Percentiles rank a stretch among this genome's conserved stretches.
These are phyloP conservation scores for Solanum chacoense DNA, from an alignment of 305 asterid genomes.

Conservation along the genomic window DNA sequence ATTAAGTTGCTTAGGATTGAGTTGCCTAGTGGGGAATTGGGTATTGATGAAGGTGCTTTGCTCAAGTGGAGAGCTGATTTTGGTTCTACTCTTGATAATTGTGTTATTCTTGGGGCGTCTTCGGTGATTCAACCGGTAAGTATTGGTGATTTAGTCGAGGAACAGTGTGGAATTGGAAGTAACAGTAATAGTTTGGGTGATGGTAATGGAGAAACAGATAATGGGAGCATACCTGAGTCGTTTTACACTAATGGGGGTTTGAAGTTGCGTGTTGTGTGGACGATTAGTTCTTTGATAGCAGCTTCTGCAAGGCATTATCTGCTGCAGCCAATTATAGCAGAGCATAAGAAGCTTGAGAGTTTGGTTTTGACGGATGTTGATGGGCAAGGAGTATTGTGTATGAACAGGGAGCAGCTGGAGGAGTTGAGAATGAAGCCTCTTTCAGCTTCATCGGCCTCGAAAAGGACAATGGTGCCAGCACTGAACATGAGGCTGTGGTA, in stretches of 20 bases:
- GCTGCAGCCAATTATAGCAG: slow-evolving; percentile 77
- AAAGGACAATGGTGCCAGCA: slow-evolving; percentile 55
- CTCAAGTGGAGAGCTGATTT: slow-evolving; percentile 88
- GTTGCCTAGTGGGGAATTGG: slow-evolving; percentile 87
- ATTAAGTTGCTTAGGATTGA: slow-evolving; percentile 65
- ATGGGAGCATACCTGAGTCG: slow-evolving; percentile 84
- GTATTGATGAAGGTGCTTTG: slow-evolving; percentile 70
- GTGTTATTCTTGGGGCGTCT: slow-evolving; percentile 87
- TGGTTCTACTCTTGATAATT: slow-evolving; percentile 83
- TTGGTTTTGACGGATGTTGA: slow-evolving; percentile 75
- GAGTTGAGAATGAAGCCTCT: slow-evolving; percentile 94
- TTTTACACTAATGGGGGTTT: slow-evolving; percentile 89
- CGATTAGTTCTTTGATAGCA: slow-evolving; percentile 88
- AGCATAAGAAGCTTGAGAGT: slow-evolving; percentile 67
- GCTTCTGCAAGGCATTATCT: slow-evolving; percentile 96
- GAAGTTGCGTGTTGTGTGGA: slow-evolving; percentile 93
- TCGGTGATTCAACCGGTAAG: slow-evolving; percentile 23
- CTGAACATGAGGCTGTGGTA: slow-evolving; percentile 42
- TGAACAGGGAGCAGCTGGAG: slow-evolving; percentile 86
- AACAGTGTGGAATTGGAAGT: neutral
- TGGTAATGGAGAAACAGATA: slow-evolving; percentile 40
- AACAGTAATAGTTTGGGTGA: neutral
- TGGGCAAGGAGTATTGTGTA: slow-evolving; percentile 80
- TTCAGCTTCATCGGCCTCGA: slow-evolving; percentile 77
- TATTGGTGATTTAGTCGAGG: neutral